Base-by-base conservation (phyloP, 2,329 filamentous ascomycete genomes). In the Alternaria incomplexa region DNA sequence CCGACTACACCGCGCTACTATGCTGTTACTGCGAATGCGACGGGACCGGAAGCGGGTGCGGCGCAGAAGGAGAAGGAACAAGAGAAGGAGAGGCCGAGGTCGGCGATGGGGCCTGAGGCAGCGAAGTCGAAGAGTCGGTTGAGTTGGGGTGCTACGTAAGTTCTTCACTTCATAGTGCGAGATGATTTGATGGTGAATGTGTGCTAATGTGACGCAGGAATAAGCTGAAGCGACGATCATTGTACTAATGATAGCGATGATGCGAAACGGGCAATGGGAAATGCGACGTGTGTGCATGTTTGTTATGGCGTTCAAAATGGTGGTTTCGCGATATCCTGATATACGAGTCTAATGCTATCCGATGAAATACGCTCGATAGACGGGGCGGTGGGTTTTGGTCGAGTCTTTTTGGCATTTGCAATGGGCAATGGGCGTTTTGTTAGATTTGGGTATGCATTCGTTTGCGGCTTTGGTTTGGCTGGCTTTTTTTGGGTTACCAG, bases 131-230 rank as follows among this genome's bases (percentile, higher is more conserved):
- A 66, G 61, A 72, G 68, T 20, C 50, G 54, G 10, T 45, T 50
- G 56, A 66, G 61, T 45, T 74, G 73, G 72, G 62, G 63, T 56
- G 63, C 66, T 62, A 68, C 69, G 72, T 73, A 64, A 70, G 72
- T 72, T n/a, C 9, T 15, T 15, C 5, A 2, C 25, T 26, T 26
- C 25, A 26, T 8, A 26, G 8, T 3, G 20, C 11, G 6, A 28
- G 17, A 40, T 25, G 5, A 48, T 17, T 6, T 11, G 15, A n/a
- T 28, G 20, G 26, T 10, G 10, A 6, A 9, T 30, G 4, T 5
- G 26, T 54, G 9, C 65, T 67, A 48, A 67, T 51, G 6, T 3
- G 9, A 10, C 7, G 2, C n/a, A 69, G 66, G 13, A 67, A 63
- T 23, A 69, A 69, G 15, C 30, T 69, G 11, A 69, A 69, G 60